Evolutionary conservation across 257 asterid species (phyloP).

Genomic region (Solanum lignicaule): DNA sequence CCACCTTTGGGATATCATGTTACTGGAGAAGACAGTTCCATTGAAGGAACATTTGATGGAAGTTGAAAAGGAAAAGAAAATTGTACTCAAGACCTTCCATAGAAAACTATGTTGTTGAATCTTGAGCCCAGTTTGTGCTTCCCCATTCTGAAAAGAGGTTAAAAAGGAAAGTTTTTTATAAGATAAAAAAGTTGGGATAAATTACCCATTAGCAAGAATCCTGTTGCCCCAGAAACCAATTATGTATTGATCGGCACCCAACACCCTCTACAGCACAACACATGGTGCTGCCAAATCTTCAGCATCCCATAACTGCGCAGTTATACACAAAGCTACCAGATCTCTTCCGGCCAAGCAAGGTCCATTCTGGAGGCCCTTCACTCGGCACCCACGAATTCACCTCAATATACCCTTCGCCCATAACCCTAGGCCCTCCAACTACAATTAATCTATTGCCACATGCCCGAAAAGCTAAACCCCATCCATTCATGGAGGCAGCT

Average conservation of each 20-base stretch:
- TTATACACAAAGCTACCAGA: constrained; percentile 88
- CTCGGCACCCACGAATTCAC: constrained; percentile 45
- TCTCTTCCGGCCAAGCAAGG: constrained; percentile 65
- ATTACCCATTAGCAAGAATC: constrained; percentile 64
- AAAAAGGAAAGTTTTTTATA: constrained; percentile 8
- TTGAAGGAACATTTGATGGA: constrained; percentile 21
- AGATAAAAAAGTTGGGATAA: constrained; percentile 23
- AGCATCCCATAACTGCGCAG: constrained; percentile 99
- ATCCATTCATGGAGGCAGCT: constrained; percentile 64
- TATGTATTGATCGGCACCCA: constrained; percentile 15
- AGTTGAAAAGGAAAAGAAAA: constrained; percentile 12
- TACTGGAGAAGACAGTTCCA: constrained; percentile 14
- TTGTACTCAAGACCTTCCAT: constrained; percentile 39
- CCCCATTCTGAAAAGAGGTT: constrained; percentile 18
- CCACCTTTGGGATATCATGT: constrained; percentile 29
- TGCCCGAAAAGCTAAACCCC: constrained; percentile 50
- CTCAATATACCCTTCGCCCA: constrained; percentile 41
- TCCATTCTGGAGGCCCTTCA: constrained; percentile 43
- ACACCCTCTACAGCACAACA: constrained; percentile 10
- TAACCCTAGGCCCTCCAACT: constrained; percentile 61
- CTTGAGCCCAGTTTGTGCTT: constrained; percentile 54
- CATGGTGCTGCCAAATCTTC: constrained; percentile 22
- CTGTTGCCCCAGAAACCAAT: constrained; percentile 43
- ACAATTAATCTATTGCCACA: constrained; percentile 50
- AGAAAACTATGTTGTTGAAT: constrained; percentile 34